A percentile compares a stretch with the other conserved stretches of the same genome.
These are phyloP conservation scores for Boletus barrowsii DNA, from an alignment of 768 basidiomycete genomes.

Conservation along the genomic window DNA sequence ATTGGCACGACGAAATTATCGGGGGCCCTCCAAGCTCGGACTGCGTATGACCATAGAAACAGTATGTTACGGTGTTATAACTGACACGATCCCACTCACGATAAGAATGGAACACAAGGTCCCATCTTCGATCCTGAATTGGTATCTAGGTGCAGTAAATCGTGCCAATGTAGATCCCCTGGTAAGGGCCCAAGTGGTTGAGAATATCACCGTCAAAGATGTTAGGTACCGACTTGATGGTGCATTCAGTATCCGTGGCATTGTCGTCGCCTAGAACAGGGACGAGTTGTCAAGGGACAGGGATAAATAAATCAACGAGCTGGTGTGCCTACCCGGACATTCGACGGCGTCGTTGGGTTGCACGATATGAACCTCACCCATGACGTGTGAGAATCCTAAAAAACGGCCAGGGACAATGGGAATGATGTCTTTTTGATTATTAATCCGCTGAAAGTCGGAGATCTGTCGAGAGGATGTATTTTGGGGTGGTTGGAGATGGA, in stretches of 20 bases:
- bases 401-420: constrained; percentile 55
- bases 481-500: neutral
- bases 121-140: neutral
- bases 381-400: constrained; percentile 44
- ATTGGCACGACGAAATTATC: neutral
- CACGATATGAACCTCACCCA: constrained; percentile 45
- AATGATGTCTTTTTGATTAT: constrained; percentile 40
- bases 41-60: neutral
- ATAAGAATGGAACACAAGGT: constrained; percentile 3
- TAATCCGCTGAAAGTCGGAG: constrained; percentile 26
- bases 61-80: neutral
- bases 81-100: neutral
- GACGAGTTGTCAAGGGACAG: neutral
- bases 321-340: constrained; percentile 37
- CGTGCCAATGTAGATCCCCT: constrained; percentile 57
- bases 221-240: constrained; percentile 51
- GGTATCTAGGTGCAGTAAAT: constrained; percentile 33
- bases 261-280: constrained; percentile 48
- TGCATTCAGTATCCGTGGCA: constrained; percentile 50
- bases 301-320: neutral
- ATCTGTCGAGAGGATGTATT: constrained; percentile 7
- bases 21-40: neutral
- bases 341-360: constrained; percentile 32
- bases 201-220: constrained; percentile 46
- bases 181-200: constrained; percentile 57